Evolutionary conservation across 257 asterid species (phyloP).

Genomic region (Solanum piurae): DNA sequence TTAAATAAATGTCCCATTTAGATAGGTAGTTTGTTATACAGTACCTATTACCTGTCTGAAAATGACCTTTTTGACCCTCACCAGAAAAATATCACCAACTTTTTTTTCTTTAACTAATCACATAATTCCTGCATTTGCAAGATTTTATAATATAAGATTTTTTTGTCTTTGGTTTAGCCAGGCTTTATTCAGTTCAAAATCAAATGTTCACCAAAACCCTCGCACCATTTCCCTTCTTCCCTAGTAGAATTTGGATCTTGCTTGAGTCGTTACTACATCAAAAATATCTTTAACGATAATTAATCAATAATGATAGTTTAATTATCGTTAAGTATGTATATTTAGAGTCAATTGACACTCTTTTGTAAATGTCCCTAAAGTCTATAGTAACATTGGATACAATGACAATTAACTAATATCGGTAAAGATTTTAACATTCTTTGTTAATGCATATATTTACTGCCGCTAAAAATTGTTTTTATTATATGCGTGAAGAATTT

Average conservation of each 20-base stretch:
- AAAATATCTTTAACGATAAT: too few species aligned
- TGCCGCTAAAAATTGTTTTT: too few species aligned
- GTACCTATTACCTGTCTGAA: not conserved
- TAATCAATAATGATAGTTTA: too few species aligned
- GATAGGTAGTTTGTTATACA: not conserved
- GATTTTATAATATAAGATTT: too few species aligned
- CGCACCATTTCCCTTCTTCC: not conserved
- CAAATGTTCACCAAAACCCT: not conserved
- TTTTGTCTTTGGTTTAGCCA: not conserved
- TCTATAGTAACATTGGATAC: too few species aligned
- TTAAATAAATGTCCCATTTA: not conserved
- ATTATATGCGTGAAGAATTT: too few species aligned
- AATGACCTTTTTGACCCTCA: not conserved
- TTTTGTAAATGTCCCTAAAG: too few species aligned
- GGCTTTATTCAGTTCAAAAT: not conserved
- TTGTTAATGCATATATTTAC: too few species aligned
- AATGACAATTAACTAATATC: accelerated
- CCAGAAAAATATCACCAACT: not conserved
- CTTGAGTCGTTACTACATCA: too few species aligned
- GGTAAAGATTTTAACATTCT: too few species aligned
- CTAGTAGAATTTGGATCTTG: not conserved
- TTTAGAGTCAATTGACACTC: too few species aligned
- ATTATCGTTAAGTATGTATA: too few species aligned
- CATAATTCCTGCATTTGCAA: not conserved
- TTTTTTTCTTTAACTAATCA: not conserved